Evolutionary conservation across 2,329 filamentous ascomycete species (phyloP).

Genomic region (Sporothrix mexicana): DNA sequence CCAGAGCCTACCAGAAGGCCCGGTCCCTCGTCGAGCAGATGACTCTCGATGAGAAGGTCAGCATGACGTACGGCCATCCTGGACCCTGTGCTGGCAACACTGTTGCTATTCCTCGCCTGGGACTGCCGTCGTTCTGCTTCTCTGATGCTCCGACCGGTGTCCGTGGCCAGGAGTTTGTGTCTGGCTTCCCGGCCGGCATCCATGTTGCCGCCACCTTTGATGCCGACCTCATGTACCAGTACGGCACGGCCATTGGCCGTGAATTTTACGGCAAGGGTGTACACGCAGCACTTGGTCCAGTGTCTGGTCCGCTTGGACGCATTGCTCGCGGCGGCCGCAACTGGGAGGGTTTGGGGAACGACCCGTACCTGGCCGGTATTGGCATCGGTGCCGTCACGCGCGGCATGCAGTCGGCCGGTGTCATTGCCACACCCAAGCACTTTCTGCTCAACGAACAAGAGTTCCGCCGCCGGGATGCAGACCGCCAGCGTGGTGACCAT

Average conservation of each 20-base stretch:
- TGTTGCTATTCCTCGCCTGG: slow-evolving; percentile 47
- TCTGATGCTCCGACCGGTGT: slow-evolving; percentile 49
- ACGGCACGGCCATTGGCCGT: slow-evolving; percentile 69
- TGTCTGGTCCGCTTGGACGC: slow-evolving; percentile 65
- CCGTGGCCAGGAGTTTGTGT: slow-evolving; percentile 46
- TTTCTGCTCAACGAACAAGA: slow-evolving; percentile 68
- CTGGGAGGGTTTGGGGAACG: slow-evolving; percentile 59
- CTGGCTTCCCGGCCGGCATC: slow-evolving; percentile 68
- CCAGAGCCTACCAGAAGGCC: slow-evolving; percentile 46
- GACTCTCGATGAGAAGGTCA: slow-evolving; percentile 50
- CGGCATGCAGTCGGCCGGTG: slow-evolving; percentile 55
- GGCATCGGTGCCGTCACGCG: slow-evolving; percentile 42
- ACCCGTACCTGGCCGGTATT: slow-evolving; percentile 44
- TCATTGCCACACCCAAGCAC: slow-evolving; percentile 77
- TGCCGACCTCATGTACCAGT: slow-evolving; percentile 66
- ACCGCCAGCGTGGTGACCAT: slow-evolving; percentile 52
- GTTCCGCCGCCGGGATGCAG: slow-evolving; percentile 50
- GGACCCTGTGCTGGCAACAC: slow-evolving; percentile 46
- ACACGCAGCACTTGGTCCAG: slow-evolving; percentile 68
- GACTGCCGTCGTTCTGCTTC: slow-evolving; percentile 53
- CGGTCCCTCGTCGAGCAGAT: slow-evolving; percentile 47
- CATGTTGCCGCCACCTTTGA: slow-evolving; percentile 76
- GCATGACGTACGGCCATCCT: slow-evolving; percentile 47
- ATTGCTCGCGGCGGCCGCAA: slow-evolving; percentile 65
- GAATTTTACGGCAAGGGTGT: slow-evolving; percentile 73